Conservation (phyloP, 2,329 filamentous ascomycete species). For the Sporothrix phasma region DNA sequence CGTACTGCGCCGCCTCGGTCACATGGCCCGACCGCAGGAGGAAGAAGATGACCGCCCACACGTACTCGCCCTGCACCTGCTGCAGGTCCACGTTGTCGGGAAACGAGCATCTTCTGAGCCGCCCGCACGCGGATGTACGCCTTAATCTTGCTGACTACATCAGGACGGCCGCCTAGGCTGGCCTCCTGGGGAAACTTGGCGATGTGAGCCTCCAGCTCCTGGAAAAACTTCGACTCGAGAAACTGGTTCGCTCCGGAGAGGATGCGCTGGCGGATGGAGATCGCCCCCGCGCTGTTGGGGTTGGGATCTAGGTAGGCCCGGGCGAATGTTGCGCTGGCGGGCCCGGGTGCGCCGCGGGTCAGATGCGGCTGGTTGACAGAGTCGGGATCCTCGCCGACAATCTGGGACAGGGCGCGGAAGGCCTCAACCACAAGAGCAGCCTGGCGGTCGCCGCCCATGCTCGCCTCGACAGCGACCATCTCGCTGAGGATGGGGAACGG, state of each 20-base stretch:
- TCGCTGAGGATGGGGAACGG: constrained; percentile 66
- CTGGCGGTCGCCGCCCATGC: constrained; percentile 46
- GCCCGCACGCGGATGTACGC: constrained; percentile 80
- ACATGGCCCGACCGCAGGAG: constrained; percentile 77
- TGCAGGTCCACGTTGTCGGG: constrained; percentile 74
- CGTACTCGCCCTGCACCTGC: constrained; percentile 68
- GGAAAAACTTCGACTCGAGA: constrained; percentile 72
- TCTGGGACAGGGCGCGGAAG: constrained; percentile 69
- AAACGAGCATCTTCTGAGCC: constrained; percentile 71
- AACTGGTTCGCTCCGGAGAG: constrained; percentile 69
- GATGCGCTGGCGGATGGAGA: constrained; percentile 67
- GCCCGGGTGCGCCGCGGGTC: constrained; percentile 47
- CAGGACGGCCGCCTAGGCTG: constrained; percentile 78
- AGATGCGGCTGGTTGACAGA: constrained; percentile 28
- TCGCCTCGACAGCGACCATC: constrained; percentile 59
- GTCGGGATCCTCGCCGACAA: constrained; percentile 61
- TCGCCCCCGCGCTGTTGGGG: constrained; percentile 50
- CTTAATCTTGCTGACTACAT: constrained; percentile 80
- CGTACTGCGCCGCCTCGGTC: constrained; percentile 75
- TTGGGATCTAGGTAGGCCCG: constrained; percentile 68
- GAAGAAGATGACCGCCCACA: constrained; percentile 93
- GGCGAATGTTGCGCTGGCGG: constrained; percentile 66
- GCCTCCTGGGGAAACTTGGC: constrained; percentile 80
- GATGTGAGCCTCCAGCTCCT: constrained; percentile 66
- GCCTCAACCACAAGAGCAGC: constrained; percentile 69